A percentile compares a stretch with the other conserved stretches of the same genome.
These are phyloP conservation scores for Chenopodium album DNA, from an alignment of 148 eudicot genomes.

Conservation along the genomic window DNA sequence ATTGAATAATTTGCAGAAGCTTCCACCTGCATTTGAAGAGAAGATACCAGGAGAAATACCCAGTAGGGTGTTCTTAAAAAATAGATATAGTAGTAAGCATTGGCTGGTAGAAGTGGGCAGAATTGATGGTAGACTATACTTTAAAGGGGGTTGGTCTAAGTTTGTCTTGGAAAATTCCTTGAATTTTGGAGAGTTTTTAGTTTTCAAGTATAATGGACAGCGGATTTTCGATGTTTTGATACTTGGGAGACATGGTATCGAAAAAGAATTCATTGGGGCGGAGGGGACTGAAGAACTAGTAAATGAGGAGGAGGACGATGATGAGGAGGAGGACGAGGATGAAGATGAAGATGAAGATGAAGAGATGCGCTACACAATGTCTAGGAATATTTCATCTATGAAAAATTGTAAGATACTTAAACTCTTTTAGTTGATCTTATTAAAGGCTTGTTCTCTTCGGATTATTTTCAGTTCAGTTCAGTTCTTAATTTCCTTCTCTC, in stretches of 20 bases:
- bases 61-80: constrained; percentile 11
- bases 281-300: not conserved
- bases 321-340: not conserved
- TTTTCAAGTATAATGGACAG: constrained; percentile 3
- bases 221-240: constrained; percentile 9
- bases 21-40: constrained; percentile 17
- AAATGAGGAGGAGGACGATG: not conserved
- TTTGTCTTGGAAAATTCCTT: constrained; percentile 13
- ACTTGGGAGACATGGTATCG: constrained; percentile 10
- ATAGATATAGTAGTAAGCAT: not conserved
- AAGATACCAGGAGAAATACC: constrained; percentile 2
- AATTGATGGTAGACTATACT: not conserved
- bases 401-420: constrained; percentile 1
- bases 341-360: not conserved
- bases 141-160: constrained; percentile 15
- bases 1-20: constrained; percentile 5
- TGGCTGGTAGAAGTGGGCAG: constrained; percentile 14
- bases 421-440: not conserved
- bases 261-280: not conserved
- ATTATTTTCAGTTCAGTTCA: no score
- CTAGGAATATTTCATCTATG: not conserved
- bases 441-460: no score
- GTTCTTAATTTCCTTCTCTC: no score
- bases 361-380: not conserved
- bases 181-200: constrained; percentile 3